These are phyloP conservation scores for Pyracantha coccinea DNA, from an alignment of 331 rosid genomes.

Conservation along the genomic window DNA sequence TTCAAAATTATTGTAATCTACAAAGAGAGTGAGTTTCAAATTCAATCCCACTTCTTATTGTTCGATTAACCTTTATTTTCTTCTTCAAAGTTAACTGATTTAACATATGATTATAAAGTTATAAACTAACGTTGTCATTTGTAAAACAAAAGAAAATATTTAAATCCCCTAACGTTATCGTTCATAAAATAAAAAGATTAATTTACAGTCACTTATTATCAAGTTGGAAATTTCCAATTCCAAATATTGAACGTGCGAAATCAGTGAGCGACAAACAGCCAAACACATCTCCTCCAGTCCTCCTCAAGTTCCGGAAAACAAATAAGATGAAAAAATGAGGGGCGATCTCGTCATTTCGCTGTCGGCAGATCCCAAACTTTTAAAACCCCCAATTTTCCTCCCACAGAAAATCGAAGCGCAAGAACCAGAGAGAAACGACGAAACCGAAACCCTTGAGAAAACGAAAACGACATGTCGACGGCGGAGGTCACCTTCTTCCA, in stretches of 20 bases:
- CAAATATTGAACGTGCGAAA: too few species aligned
- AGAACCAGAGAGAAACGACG: not conserved
- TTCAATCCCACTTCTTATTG: not conserved
- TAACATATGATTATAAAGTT: too few species aligned
- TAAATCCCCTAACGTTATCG: too few species aligned
- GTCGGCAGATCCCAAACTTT: not conserved
- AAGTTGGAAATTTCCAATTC: too few species aligned
- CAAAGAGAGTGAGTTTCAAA: not conserved
- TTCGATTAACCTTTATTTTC: not conserved
- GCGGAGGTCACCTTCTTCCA: conserved; percentile 49
- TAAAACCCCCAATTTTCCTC: not conserved
- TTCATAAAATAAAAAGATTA: too few species aligned
- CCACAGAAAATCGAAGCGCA: not conserved
- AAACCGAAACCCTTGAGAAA: not conserved
- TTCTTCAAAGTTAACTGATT: too few species aligned
- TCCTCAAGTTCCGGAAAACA: too few species aligned
- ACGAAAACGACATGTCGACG: conserved; percentile 21
- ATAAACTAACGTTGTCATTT: too few species aligned
- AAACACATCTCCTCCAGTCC: not conserved
- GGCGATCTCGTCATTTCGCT: not conserved
- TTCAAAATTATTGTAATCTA: too few species aligned
- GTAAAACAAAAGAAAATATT: too few species aligned
- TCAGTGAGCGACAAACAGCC: not conserved
- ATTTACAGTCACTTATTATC: too few species aligned
- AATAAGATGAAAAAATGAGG: not conserved